Percentiles rank a stretch among this genome's conserved stretches.
These are phyloP conservation scores for Haplosporangium gracile DNA, from an alignment of 192 early-diverging fungal species.

Conservation along the genomic window DNA sequence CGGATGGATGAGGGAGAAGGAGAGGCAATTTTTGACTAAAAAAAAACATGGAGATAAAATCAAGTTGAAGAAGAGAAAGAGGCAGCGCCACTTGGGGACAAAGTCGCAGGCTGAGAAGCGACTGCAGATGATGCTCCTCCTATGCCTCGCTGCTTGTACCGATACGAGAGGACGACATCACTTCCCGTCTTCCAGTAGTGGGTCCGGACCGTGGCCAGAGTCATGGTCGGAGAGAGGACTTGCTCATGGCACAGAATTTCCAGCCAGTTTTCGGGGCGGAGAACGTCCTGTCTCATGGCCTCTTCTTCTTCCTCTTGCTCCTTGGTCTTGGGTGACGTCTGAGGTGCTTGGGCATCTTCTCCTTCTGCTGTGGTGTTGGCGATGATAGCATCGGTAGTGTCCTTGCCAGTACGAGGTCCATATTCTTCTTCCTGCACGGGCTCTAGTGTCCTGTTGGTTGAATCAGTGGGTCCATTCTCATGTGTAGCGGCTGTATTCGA, in stretches of 20 bases:
- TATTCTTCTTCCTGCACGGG: conserved; percentile 21
- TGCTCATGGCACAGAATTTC: conserved; percentile 74
- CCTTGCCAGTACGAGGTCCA: not conserved
- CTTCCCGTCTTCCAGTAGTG: conserved; percentile 76
- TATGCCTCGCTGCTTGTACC: conserved; percentile 26
- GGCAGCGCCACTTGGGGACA: not conserved
- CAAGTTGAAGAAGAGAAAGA: conserved; percentile 7
- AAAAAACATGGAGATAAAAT: not conserved
- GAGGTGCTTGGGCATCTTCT: not conserved
- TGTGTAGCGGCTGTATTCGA: not conserved
- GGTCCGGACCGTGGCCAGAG: conserved; percentile 76
- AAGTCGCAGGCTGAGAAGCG: not conserved
- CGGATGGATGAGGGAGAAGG: not conserved
- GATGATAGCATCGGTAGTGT: not conserved
- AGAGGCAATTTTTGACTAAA: not conserved
- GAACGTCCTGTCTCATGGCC: conserved; percentile 18
- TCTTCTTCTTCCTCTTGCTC: conserved; percentile 36
- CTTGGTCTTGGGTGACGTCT: not conserved
- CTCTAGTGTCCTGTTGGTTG: conserved; percentile 7
- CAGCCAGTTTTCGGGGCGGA: conserved; percentile 66
- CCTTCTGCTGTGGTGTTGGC: not conserved
- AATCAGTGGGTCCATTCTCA: not conserved
- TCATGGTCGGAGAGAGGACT: conserved; percentile 72
- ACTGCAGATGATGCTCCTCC: not conserved
- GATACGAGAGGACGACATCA: conserved; percentile 67